These are phyloP conservation scores for Verruconis gallopava DNA, from an alignment of 2,329 filamentous ascomycete genomes.

Conservation along the genomic window DNA sequence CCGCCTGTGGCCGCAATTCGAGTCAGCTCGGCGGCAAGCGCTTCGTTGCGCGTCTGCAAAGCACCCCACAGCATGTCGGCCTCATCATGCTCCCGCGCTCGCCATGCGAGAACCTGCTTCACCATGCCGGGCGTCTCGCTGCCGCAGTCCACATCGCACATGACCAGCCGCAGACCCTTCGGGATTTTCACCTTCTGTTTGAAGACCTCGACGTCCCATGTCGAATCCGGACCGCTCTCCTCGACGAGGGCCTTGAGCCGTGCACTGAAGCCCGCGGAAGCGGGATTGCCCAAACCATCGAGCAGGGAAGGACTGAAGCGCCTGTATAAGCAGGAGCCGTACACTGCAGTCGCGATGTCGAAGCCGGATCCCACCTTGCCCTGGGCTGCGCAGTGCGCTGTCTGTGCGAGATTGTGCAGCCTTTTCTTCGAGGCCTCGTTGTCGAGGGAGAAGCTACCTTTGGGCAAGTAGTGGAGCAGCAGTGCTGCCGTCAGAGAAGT, in stretches of 20 bases:
- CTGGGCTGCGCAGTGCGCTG: constrained; percentile 87
- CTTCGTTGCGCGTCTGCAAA: constrained; percentile 63
- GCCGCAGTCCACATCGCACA: constrained; percentile 94
- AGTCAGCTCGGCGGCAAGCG: constrained; percentile 51
- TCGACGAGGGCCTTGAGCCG: constrained; percentile 55
- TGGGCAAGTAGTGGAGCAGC: constrained; percentile 60
- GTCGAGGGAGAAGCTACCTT: constrained; percentile 40
- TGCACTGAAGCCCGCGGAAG: constrained; percentile 51
- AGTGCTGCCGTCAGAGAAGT: constrained; percentile 72
- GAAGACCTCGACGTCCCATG: constrained; percentile 70
- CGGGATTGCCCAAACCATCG: constrained; percentile 51
- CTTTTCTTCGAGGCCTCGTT: constrained; percentile 42
- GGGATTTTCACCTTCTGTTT: constrained; percentile 62
- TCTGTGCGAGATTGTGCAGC: constrained; percentile 88
- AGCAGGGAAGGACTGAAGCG: constrained; percentile 81
- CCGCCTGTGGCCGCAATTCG: constrained; percentile 29
- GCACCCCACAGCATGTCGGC: constrained; percentile 60
- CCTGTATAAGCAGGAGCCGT: constrained; percentile 78
- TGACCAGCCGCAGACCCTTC: constrained; percentile 60
- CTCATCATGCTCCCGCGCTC: constrained; percentile 47
- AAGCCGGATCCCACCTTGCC: constrained; percentile 95
- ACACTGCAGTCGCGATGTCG: constrained; percentile 86
- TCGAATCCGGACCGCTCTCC: constrained; percentile 31
- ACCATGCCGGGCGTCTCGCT: constrained; percentile 94
- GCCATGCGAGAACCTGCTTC: constrained; percentile 77